Conservation (phyloP, 441 rosid genomes). For the Arabidopsis hybrid region DNA sequence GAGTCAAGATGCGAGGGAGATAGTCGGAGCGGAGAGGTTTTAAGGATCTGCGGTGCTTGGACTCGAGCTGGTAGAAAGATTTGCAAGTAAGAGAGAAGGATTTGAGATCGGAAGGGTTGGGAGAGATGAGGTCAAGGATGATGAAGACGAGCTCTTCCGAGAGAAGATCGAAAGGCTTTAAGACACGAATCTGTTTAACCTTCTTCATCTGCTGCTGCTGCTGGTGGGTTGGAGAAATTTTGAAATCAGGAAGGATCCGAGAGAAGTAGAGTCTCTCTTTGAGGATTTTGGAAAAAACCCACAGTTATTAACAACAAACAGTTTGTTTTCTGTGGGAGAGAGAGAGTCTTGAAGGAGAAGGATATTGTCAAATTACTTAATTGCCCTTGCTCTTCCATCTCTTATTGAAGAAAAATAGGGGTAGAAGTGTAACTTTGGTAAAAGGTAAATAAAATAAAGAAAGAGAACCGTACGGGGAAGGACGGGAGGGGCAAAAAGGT, state of each 20-base stretch:
- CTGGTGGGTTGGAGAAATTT: neutral
- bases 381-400: neutral
- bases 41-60: constrained; percentile 64
- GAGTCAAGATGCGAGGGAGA: constrained; percentile 64
- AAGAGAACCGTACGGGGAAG: constrained; percentile 62
- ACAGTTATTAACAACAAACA: constrained; percentile 32
- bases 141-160: constrained; percentile 79
- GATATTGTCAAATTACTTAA: neutral
- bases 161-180: constrained; percentile 63
- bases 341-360: constrained; percentile 39
- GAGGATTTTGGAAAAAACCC: neutral
- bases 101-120: constrained; percentile 68
- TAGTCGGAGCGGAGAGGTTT: constrained; percentile 77
- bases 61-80: constrained; percentile 63
- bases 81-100: constrained; percentile 81
- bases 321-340: constrained; percentile 42
- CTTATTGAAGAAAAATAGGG: constrained; percentile 30
- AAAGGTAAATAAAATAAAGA: neutral
- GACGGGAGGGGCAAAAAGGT: constrained; percentile 53
- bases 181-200: constrained; percentile 44
- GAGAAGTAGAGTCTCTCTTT: neutral
- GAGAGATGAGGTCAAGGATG: constrained; percentile 64
- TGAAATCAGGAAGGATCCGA: neutral
- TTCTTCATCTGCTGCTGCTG: constrained; percentile 53
- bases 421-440: constrained; percentile 16